Base-by-base conservation (phyloP, 1,139 yeast genomes). In the Zygoascus meyerae region DNA sequence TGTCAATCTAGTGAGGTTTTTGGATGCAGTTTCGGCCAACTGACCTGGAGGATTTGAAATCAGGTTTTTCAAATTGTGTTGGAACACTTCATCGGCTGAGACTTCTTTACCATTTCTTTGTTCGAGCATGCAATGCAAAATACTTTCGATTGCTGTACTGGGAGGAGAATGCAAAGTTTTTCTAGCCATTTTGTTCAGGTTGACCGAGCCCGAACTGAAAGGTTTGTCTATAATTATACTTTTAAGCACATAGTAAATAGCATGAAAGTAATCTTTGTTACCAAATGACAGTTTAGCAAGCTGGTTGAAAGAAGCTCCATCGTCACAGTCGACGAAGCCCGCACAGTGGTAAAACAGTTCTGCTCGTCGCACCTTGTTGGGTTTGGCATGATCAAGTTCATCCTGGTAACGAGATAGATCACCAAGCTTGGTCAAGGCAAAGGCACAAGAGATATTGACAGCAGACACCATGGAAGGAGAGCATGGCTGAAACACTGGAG, bases 191-290 rank as follows among this genome's bases (percentile, higher is more conserved):
- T 34, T 29, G 10, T 28, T 14, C 15, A 42, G 16, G 17, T 42
- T 42, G 26, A 7, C 26, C 26, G 6, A 7, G 8, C 26, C 34
- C 5, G 16, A 31, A 26, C 10, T 16, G 2, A 29, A 17, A n/a
- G 45, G 45, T 16, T 42, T 42, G 31, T 34, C 45, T 10, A 35
- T 42, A 12, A 34, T 34, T n/a, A 42, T 21, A n/a, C 39, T 33
- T 28, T 35, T 42, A 6, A 42, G 40, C 16, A 42, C 16, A 14
- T 26, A 28, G 21, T 42, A 42, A 5, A 42, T 15, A 3, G 45
- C 45, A 16, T 16, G 7, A n/a, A 34, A 30, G 29, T 34, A 34
- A 15, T 35, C 29, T 14, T 29, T 11, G 8, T 29, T 33, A 5
- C 40, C 40, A 28, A 16, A 29, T 6, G 26, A 18, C n/a, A 42